phyloP scores from a whole-genome alignment of 768 basidiomycete genomes.

The Omphalotus guepiniiformis region DNA sequence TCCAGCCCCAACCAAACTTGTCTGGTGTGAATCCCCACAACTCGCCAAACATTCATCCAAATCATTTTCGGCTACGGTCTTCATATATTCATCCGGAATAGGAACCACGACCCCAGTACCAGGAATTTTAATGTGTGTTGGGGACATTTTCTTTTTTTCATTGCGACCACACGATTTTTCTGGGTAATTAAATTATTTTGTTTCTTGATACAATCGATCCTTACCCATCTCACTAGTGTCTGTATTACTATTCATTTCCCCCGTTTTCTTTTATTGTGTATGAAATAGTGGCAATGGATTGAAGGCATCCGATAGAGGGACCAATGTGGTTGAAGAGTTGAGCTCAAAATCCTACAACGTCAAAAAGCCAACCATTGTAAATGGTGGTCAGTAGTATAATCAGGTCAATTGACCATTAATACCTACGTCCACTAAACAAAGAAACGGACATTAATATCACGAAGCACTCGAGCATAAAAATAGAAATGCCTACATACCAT shows the following conservation, averaged over 20 bases:
- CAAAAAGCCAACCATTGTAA: conserved; percentile 1
- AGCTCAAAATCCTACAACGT: conserved; percentile 28
- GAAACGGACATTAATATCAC: background rate
- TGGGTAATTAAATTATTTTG: background rate
- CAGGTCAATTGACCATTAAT: conserved; percentile 21
- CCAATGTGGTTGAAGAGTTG: conserved; percentile 24
- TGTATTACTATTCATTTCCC: conserved; percentile 14
- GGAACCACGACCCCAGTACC: too few relatives aligned
- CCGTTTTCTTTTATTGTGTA: conserved; percentile 2
- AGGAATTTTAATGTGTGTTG: conserved; percentile 2
- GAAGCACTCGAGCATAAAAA: conserved; percentile 1
- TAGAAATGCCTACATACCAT: conserved; percentile 44
- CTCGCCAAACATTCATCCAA: conserved; percentile 15
- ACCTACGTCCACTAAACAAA: conserved; percentile 46
- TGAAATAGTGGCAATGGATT: conserved; percentile 6
- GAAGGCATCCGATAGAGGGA: conserved; percentile 21
- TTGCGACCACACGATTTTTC: background rate
- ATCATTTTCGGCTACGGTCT: conserved; percentile 20
- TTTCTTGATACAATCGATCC: background rate
- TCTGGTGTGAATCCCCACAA: conserved; percentile 5
- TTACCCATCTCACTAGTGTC: conserved; percentile 12
- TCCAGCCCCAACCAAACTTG: background rate
- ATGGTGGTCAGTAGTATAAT: conserved; percentile 11
- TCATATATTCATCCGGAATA: conserved; percentile 14
- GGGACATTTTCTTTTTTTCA: conserved; percentile 4